Conservation (phyloP, 257 asterid species). For the Lycium barbarum region DNA sequence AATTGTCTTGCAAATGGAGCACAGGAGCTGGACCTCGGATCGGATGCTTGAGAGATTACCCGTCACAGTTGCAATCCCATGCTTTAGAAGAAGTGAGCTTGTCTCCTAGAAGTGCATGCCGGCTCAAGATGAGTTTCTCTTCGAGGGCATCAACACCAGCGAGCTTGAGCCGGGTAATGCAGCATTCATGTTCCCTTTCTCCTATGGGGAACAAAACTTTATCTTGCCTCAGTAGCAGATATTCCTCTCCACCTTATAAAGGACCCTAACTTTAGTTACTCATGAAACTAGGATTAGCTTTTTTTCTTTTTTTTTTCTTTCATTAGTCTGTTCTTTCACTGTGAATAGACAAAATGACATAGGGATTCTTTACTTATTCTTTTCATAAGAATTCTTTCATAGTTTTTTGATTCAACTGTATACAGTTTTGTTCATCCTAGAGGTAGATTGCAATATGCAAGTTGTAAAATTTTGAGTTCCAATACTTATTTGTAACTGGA, state of each 20-base stretch:
- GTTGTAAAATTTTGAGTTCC: constrained; percentile 45
- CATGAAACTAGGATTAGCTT: constrained; percentile 26
- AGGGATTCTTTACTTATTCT: constrained; percentile 48
- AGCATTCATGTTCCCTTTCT: constrained; percentile 30
- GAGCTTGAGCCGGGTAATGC: constrained; percentile 36
- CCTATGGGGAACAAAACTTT: constrained; percentile 40
- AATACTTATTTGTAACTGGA: constrained; percentile 35
- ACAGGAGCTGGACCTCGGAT: constrained; percentile 95
- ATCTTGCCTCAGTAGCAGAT: constrained; percentile 41
- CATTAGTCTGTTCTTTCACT: constrained; percentile 44
- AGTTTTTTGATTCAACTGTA: constrained; percentile 38
- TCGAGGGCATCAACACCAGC: constrained; percentile 53
- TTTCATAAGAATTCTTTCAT: constrained; percentile 39
- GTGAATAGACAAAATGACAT: constrained; percentile 56
- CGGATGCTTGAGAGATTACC: constrained; percentile 83
- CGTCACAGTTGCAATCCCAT: constrained; percentile 72
- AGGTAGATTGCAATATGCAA: constrained; percentile 42
- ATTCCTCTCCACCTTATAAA: constrained; percentile 44
- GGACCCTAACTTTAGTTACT: constrained; percentile 29
- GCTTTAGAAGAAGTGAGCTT: constrained; percentile 73
- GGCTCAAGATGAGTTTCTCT: constrained; percentile 48
- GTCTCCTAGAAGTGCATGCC: constrained; percentile 64
- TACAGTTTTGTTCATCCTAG: constrained; percentile 49
- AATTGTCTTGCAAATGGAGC: constrained; percentile 84
- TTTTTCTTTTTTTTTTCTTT: constrained; percentile 34